phyloP scores from a whole-genome alignment of 352 stramenopile genomes.

The Blastocystis sp. region DNA sequence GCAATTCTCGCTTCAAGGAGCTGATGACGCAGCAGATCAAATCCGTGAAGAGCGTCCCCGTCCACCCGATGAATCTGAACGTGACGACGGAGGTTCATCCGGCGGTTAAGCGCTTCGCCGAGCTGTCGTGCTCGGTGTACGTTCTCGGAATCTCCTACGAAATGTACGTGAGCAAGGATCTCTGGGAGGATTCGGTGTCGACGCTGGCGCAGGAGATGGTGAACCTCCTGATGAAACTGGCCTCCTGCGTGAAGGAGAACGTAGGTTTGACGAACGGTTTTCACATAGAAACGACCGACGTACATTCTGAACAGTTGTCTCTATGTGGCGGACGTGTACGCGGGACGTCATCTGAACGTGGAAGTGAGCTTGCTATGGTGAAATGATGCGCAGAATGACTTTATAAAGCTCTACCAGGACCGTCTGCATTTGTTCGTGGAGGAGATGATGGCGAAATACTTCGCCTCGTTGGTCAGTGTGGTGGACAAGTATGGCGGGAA shows the following conservation, averaged over 20 bases:
- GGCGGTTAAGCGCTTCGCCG: not conserved
- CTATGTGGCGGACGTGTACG: constrained; percentile 24
- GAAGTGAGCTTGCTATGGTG: not conserved
- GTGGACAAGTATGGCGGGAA: constrained; percentile 4
- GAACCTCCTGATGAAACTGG: constrained; percentile 37
- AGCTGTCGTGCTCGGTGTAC: not conserved
- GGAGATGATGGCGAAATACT: constrained; percentile 40
- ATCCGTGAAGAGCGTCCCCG: not conserved
- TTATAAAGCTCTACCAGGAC: not conserved
- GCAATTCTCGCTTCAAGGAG: constrained; percentile 18
- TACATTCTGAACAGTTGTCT: constrained; percentile 31
- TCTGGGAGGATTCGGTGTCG: not conserved
- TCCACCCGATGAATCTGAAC: constrained; percentile 30
- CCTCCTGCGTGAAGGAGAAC: constrained; percentile 31
- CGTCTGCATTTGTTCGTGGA: constrained; percentile 20
- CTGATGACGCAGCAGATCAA: not conserved
- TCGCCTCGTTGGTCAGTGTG: not conserved
- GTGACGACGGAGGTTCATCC: not conserved
- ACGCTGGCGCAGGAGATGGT: constrained; percentile 16
- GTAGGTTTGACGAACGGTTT: not conserved
- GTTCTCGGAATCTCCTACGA: constrained; percentile 13
- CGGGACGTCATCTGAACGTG: not conserved
- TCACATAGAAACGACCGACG: constrained; percentile 3
- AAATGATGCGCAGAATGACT: constrained; percentile 7
- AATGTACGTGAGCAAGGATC: not conserved